Base-by-base conservation (phyloP, 2,329 filamentous ascomycete genomes). In the Colletotrichum orchidophilum region DNA sequence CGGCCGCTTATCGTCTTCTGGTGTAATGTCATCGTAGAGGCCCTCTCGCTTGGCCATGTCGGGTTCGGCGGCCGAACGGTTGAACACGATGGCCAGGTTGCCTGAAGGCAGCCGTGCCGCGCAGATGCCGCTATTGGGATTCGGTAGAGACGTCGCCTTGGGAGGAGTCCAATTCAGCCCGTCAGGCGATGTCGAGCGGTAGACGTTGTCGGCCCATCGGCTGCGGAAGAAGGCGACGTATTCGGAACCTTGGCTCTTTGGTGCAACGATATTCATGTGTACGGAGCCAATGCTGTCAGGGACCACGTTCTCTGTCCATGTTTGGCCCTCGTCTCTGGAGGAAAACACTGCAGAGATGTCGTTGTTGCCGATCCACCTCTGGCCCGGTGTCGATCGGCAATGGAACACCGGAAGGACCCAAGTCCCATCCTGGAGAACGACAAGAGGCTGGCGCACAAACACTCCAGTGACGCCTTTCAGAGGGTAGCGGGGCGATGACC, bases 341-440 rank as follows among this genome's bases (percentile, higher is more conserved):
- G 80, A 80, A 7, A 82, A 77, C 1, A 85, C 71, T 0, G 79
- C 80, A 0, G 83, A 83, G 0, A 83, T 79, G 29, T 85, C 84
- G 52, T 85, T 81, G 42, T 80, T 84, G 1, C 83, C 84, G 2
- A 84, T 78, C 84, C 84, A 85, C 15, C 82, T 75, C 5, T 81
- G 79, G 0, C 83, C 83, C 0, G 79, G 77, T 1, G 80, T 78
- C 0, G 80, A 79, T 5, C 83, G 79, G 60, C 83, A 85, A 72
- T 83, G 81, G 72, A 83, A 85, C 1, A 83, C 80, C 2, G 84
- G 83, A 6, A 85, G 70, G 0, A 82, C 77, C 83, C 84, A 84
- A 0, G 81, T 78, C 0, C 80, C 80, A 15, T 83, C 78, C 0
- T 74, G 42, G 0, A 83, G 77, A 0, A 84, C 75, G 0, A 80